Conservation (phyloP, 164 flowering plant species). For the Vitis cinerea region DNA sequence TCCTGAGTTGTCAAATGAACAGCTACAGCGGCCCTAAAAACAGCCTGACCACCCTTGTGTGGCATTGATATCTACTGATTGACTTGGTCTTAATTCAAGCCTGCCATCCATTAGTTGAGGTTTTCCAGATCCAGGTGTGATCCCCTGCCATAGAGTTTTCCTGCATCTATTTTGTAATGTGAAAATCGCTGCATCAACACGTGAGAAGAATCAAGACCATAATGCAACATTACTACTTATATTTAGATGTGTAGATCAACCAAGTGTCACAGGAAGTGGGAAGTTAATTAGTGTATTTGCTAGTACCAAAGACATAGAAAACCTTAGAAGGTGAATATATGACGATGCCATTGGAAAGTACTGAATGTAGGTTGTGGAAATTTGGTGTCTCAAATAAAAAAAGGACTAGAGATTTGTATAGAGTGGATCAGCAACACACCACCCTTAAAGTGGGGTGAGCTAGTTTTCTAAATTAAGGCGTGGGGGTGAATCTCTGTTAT, state of each 20-base stretch:
- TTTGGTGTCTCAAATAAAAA: not conserved
- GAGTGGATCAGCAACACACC: too few relatives aligned
- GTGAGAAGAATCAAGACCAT: constrained; percentile 3
- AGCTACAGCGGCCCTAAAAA: constrained; percentile 37
- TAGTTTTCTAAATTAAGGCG: too few relatives aligned
- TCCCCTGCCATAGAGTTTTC: constrained; percentile 43
- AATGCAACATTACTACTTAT: not conserved
- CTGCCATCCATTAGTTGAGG: constrained; percentile 34
- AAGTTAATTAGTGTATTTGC: not conserved
- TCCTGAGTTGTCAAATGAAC: constrained; percentile 32
- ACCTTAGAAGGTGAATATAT: not conserved
- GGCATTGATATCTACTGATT: constrained; percentile 8
- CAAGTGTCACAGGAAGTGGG: not conserved
- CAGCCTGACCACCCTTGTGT: constrained; percentile 49
- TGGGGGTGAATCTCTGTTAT: too few relatives aligned
- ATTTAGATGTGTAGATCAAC: too few relatives aligned
- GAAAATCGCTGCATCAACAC: constrained; percentile 28
- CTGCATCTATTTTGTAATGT: constrained; percentile 38
- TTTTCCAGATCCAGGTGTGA: constrained; percentile 30
- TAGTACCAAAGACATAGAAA: not conserved
- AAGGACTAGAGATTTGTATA: too few relatives aligned
- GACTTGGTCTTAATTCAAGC: constrained; percentile 22
- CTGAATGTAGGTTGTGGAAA: not conserved
- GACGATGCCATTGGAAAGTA: not conserved
- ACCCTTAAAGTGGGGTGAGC: too few relatives aligned